These are phyloP conservation scores for Eimeria falciformis DNA, from an alignment of 169 alveolate genomes.

Conservation along the genomic window DNA sequence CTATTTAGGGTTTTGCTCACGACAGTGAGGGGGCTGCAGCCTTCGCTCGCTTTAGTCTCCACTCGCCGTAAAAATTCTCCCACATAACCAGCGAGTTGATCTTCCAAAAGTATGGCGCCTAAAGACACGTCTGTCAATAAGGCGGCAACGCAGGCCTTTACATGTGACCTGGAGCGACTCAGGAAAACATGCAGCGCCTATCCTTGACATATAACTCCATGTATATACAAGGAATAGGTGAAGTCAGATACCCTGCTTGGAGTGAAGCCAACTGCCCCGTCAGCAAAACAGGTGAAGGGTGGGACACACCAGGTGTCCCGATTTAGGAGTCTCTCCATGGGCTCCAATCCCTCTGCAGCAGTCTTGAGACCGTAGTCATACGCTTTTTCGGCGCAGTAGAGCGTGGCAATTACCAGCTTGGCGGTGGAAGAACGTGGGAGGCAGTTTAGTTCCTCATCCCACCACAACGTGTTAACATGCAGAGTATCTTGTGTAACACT, in stretches of 20 bases:
- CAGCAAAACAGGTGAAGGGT: background rate
- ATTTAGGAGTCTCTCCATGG: constrained; percentile 14
- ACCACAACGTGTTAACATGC: no score
- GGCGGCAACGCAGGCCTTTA: constrained; percentile 48
- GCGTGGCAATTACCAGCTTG: constrained; percentile 73
- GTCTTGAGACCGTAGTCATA: constrained; percentile 61
- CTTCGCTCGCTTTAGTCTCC: background rate
- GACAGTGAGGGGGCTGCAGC: background rate
- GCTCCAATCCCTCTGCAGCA: constrained; percentile 48
- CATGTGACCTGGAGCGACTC: constrained; percentile 24
- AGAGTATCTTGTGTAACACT: background rate
- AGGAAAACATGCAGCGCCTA: background rate
- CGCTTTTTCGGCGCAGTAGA: constrained; percentile 69
- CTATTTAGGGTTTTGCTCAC: background rate
- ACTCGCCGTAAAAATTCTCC: constrained; percentile 7
- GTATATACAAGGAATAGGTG: background rate
- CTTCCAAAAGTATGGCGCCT: constrained; percentile 39
- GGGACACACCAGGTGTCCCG: constrained; percentile 64
- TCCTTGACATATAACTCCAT: background rate
- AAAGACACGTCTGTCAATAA: constrained; percentile 45
- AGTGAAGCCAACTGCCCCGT: background rate
- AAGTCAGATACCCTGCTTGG: background rate
- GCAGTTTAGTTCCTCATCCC: background rate
- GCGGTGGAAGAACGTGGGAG: constrained; percentile 19
- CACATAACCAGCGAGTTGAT: background rate